These are phyloP conservation scores for Singerocomus rubriflavus DNA, from an alignment of 1,284 basidiomycete genomes.

Conservation along the genomic window DNA sequence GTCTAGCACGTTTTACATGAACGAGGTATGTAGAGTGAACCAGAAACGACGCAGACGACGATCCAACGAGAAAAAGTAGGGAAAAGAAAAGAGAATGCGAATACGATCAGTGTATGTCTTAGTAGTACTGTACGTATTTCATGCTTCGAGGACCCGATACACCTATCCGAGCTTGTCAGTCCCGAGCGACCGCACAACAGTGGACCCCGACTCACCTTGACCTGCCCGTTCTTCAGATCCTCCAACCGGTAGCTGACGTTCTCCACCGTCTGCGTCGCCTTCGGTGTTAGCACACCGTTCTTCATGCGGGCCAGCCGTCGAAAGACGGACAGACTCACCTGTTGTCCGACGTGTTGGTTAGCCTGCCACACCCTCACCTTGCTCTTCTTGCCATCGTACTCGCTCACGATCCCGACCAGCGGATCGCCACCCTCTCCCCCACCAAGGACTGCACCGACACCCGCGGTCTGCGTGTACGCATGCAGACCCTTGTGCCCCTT, in stretches of 20 bases:
- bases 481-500: conserved; percentile 86
- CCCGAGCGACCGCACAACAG: neutral
- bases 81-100: neutral
- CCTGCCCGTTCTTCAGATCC: conserved; percentile 80
- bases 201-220: conserved; percentile 51
- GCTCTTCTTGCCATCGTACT: conserved; percentile 82
- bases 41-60: neutral
- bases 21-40: neutral
- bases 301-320: conserved; percentile 30
- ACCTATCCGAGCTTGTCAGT: conserved; percentile 34
- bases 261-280: conserved; percentile 61
- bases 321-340: conserved; percentile 46
- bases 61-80: neutral
- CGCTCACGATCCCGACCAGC: conserved; percentile 72
- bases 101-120: neutral
- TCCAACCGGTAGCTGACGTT: conserved; percentile 82
- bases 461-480: conserved; percentile 61
- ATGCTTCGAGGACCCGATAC: conserved; percentile 46
- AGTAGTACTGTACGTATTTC: neutral
- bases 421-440: conserved; percentile 48
- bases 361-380: conserved; percentile 84
- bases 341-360: conserved; percentile 73
- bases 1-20: neutral
- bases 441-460: neutral
- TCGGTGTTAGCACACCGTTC: conserved; percentile 27